A percentile compares a stretch with the other conserved stretches of the same genome.
phyloP scores from a whole-genome alignment of 495 filamentous ascomycete genomes.

The Glonium stellatum region DNA sequence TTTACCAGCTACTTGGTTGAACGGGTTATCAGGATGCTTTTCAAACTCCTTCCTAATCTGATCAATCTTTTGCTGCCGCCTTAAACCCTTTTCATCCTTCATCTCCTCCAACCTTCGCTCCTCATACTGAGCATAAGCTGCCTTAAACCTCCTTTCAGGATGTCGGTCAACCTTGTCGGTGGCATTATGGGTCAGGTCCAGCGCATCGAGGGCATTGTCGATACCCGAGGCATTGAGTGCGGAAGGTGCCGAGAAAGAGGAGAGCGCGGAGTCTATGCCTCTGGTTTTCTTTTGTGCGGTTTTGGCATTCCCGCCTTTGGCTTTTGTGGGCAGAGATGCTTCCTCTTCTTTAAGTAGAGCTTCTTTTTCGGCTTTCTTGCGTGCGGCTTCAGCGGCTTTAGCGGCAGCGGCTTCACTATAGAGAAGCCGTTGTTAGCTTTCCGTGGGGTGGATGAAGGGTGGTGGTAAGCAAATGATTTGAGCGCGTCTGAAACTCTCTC shows the following conservation, averaged over 20 bases:
- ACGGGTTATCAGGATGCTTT: constrained; percentile 86
- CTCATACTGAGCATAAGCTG: constrained; percentile 81
- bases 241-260: constrained; percentile 36
- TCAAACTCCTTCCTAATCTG: constrained; percentile 81
- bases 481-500: neutral
- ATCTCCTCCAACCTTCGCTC: constrained; percentile 79
- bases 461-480: neutral
- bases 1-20: constrained; percentile 67
- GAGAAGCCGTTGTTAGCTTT: neutral
- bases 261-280: constrained; percentile 38
- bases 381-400: constrained; percentile 78
- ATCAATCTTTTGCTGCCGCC: constrained; percentile 73
- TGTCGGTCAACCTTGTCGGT: constrained; percentile 71
- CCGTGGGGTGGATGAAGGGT: neutral
- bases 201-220: constrained; percentile 82
- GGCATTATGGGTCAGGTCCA: constrained; percentile 54
- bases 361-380: constrained; percentile 83
- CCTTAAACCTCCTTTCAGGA: constrained; percentile 76
- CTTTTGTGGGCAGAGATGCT: constrained; percentile 49
- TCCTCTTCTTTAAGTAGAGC: constrained; percentile 82
- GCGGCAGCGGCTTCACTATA: constrained; percentile 71
- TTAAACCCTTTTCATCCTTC: constrained; percentile 70
- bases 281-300: constrained; percentile 58
- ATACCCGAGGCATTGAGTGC: constrained; percentile 76
- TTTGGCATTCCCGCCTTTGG: constrained; percentile 55